These are phyloP conservation scores for Herpetomonas samuelpessoai DNA, from an alignment of 208 protist genomes.

Conservation along the genomic window DNA sequence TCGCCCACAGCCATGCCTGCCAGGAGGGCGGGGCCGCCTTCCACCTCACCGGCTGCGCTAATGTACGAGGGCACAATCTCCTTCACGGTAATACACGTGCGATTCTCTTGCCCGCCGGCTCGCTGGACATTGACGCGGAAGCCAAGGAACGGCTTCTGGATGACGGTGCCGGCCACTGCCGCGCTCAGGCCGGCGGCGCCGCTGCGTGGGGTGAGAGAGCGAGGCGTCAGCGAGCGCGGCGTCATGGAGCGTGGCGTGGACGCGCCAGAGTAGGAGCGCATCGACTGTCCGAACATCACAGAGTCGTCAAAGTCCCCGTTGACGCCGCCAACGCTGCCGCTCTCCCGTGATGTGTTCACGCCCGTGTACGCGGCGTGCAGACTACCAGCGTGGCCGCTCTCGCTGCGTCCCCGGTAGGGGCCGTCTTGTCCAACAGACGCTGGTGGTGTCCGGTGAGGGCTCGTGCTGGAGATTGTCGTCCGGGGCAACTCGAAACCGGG, in stretches of 20 bases:
- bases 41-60: conserved; percentile 26
- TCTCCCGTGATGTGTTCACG: not conserved
- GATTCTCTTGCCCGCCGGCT: conserved; percentile 3
- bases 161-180: conserved; percentile 5
- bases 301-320: not conserved
- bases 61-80: conserved; percentile 57
- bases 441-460: too few species aligned
- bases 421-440: too few species aligned
- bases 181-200: not conserved
- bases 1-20: conserved; percentile 67
- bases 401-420: too few species aligned
- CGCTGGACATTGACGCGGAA: conserved; percentile 59
- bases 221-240: conserved; percentile 13
- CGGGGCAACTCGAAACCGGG: too few species aligned
- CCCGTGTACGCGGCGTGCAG: too few species aligned
- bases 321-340: not conserved
- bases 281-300: conserved; percentile 15
- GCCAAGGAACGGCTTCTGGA: conserved; percentile 58
- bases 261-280: conserved; percentile 18
- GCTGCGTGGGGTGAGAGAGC: not conserved
- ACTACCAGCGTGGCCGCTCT: too few species aligned
- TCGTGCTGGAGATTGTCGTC: too few species aligned
- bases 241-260: conserved; percentile 37
- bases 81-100: conserved; percentile 39
- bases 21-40: conserved; percentile 43